A percentile compares a stretch with the other conserved stretches of the same genome.
These are phyloP conservation scores for Claviceps citrina DNA, from an alignment of 2,329 filamentous ascomycete species.

Conservation along the genomic window DNA sequence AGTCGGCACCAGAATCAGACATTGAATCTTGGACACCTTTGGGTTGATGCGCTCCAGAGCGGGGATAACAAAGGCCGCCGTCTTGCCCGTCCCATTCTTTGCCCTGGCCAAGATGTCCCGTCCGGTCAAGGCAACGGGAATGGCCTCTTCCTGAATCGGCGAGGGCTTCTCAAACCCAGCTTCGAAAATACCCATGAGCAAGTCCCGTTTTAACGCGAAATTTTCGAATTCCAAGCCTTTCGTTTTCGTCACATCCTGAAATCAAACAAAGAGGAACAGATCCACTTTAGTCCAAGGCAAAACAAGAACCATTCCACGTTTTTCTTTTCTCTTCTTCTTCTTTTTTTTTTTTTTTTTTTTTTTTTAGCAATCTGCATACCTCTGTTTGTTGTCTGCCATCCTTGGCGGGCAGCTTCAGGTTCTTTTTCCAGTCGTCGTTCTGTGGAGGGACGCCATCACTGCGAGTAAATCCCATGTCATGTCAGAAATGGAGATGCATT, in stretches of 20 bases:
- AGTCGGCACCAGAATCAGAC: slow-evolving; percentile 88
- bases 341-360: too few relatives aligned
- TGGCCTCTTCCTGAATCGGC: slow-evolving; percentile 97
- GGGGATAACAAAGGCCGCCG: slow-evolving; percentile 92
- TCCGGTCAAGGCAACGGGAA: slow-evolving; percentile 87
- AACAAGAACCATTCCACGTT: slow-evolving; percentile 1
- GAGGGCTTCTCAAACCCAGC: slow-evolving; percentile 97
- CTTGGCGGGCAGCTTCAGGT: slow-evolving; percentile 54
- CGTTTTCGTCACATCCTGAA: slow-evolving; percentile 88
- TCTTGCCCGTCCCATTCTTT: slow-evolving; percentile 98
- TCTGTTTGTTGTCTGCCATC: slow-evolving; percentile 72
- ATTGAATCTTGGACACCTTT: slow-evolving; percentile 91
- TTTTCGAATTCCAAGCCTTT: slow-evolving; percentile 97
- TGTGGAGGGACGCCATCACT: slow-evolving; percentile 32
- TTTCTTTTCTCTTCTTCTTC: too few relatives aligned
- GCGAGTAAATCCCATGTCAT: slow-evolving; percentile 5
- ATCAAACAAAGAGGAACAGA: slow-evolving; percentile 3
- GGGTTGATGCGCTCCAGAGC: slow-evolving; percentile 92
- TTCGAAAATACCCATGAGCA: slow-evolving; percentile 99
- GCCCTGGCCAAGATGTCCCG: slow-evolving; percentile 90
- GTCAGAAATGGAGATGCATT: neutral
- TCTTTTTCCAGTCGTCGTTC: slow-evolving; percentile 57
- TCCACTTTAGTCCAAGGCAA: slow-evolving; percentile 7
- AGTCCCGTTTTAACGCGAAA: slow-evolving; percentile 82
- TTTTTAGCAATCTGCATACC: slow-evolving; percentile 35